phyloP scores from a whole-genome alignment of 768 basidiomycete genomes.

The Saitozyma sp. region DNA sequence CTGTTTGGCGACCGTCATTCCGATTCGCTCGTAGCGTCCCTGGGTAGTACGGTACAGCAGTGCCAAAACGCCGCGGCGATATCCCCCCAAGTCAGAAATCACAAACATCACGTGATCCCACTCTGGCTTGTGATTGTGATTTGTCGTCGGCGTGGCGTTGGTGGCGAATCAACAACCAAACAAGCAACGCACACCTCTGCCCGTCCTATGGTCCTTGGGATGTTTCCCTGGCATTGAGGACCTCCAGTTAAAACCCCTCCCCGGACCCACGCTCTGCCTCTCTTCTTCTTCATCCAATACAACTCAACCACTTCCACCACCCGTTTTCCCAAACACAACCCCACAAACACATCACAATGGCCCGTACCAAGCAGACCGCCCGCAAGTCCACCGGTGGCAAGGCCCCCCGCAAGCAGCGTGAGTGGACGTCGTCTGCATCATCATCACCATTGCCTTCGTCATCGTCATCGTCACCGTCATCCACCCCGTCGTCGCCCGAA shows the following conservation, averaged over 20 bases:
- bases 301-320: conserved; percentile 5
- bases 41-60: too few relatives aligned
- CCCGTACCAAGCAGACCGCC: conserved; percentile 68
- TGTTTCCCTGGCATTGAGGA: too few relatives aligned
- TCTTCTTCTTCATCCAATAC: conserved; percentile 9
- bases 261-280: conserved; percentile 7
- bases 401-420: conserved; percentile 55
- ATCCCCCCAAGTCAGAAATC: not conserved
- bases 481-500: not conserved
- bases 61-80: too few relatives aligned
- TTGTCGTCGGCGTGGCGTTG: not conserved
- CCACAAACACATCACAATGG: conserved; percentile 39
- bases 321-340: conserved; percentile 1
- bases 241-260: conserved; percentile 10
- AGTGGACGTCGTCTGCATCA: conserved; percentile 15
- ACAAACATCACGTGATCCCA: conserved; percentile 3
- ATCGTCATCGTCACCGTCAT: conserved; percentile 4
- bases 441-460: conserved; percentile 9
- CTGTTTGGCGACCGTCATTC: too few relatives aligned
- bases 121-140: not conserved
- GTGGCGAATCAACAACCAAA: not conserved
- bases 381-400: conserved; percentile 80
- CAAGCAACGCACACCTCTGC: conserved; percentile 1
- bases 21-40: too few relatives aligned
- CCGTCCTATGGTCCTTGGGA: not conserved